Evolutionary conservation across 768 basidiomycete genomes (phyloP), one percentile per base, ranked within the genome.

Genomic region (Phylloporus rhodoxanthus): DNA sequence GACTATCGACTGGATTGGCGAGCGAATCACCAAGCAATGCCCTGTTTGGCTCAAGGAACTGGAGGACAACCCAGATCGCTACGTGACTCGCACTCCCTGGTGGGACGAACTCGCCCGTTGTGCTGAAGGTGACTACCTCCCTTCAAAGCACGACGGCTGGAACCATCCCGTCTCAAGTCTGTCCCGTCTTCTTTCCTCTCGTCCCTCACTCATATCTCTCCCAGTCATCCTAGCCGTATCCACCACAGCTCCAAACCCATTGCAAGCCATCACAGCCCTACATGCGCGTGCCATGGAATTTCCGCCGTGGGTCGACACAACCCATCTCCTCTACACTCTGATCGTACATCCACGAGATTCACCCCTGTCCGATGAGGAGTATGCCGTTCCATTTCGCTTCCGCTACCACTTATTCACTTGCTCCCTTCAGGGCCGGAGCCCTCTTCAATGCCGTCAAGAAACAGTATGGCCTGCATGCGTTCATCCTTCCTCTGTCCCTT

Each of bases 401-500:
- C 21, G 26, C 37, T 49, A 28, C 23, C 46, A 40, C 47, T 33
- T 32, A 21, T 33, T 63, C 37, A 62, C 34, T 5, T 42, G n/a
- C 43, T 36, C 25, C 11, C 13, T 20, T 11, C 57, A 92, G 90
- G 70, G 84, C 85, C 25, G 75, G 72, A 30, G 87, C 90, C 10
- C 74, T 92, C 13, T 85, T 83, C 65, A 92, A 91, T 57, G 90
- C 89, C 2, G 83, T 87, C 48, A 92, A 88, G 75, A 91, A 87
- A 65, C 89, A 91, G 63, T 87, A 79, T 66, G 89, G 88, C 14
- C 70, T 91, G 13, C 82, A 91, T 60, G 80, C 78, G 44, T 87
- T 84, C 64, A 73, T 92, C 10, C 77, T 92, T 30, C 64, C 78
- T 13, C 71, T 92, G 3, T 63, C 68, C 21, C 68, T 89, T 21